These are phyloP conservation scores for Hymenoscyphus fructigenus DNA, from an alignment of 2,329 filamentous ascomycete genomes.

Conservation along the genomic window DNA sequence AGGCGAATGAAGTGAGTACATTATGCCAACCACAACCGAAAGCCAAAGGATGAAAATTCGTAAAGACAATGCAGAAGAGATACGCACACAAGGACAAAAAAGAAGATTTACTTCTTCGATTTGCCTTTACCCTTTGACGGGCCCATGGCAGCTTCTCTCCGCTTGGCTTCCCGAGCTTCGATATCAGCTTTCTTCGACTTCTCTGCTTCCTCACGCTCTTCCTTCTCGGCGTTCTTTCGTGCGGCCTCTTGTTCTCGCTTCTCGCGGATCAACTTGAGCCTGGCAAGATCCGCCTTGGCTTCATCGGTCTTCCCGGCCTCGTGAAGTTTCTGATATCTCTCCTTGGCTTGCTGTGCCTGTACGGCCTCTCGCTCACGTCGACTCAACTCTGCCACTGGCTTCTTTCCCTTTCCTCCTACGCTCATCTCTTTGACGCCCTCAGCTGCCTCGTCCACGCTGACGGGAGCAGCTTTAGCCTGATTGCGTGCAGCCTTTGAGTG, in stretches of 20 bases:
- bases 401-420: slow-evolving; percentile 43
- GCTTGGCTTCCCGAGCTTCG: slow-evolving; percentile 45
- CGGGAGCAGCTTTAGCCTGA: slow-evolving; percentile 47
- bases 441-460: slow-evolving; percentile 49
- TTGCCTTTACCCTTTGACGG: slow-evolving; percentile 31
- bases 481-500: slow-evolving; percentile 74
- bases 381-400: slow-evolving; percentile 54
- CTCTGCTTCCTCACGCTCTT: slow-evolving; percentile 40
- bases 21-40: slow-evolving; percentile 8
- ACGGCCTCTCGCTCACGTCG: slow-evolving; percentile 74
- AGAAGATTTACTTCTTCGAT: slow-evolving; percentile 27
- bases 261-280: slow-evolving; percentile 78
- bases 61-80: slow-evolving; percentile 3
- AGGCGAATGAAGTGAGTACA: not conserved
- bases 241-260: slow-evolving; percentile 81
- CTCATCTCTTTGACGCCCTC: slow-evolving; percentile 56
- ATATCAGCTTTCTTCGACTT: slow-evolving; percentile 47
- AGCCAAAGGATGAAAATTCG: not conserved
- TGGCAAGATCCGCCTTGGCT: slow-evolving; percentile 83
- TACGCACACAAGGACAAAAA: not conserved
- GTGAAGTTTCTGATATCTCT: slow-evolving; percentile 88
- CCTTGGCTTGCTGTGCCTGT: slow-evolving; percentile 84
- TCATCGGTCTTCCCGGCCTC: slow-evolving; percentile 96
- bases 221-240: slow-evolving; percentile 61
- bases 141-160: slow-evolving; percentile 37